Base-by-base conservation (phyloP, 768 basidiomycete species). In the Tylopilus felleus region DNA sequence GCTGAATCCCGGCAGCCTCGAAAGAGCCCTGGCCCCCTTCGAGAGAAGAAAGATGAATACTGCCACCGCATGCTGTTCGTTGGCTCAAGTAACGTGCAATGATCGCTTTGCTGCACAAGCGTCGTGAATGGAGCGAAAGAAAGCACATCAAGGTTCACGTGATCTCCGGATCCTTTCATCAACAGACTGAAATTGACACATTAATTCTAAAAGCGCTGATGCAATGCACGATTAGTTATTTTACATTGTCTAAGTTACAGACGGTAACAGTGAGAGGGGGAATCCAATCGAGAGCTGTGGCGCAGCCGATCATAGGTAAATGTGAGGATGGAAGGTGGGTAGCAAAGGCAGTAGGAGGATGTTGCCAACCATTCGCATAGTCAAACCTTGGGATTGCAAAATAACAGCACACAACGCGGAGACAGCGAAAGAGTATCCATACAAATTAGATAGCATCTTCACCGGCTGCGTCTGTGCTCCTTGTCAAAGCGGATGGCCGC, bases 1-100 rank as follows among this genome's bases (percentile, higher is more conserved):
- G 70, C 48, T 76, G 74, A 22, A 90, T 69, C 19, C 85, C 85
- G 7, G 83, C 71, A 17, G 74, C 72, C 63, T 79, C 75, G 53
- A 86, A 86, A 7, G 74, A 55, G 17, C 46, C 55, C 5, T 50
- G 53, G 22, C 53, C 60, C 1, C 2, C 25, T n/a, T 53, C 42
- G 45, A 27, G 41, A 22, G 36, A 47, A 47, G 38, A 17, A 17
- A 35, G 12, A n/a, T 12, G 25, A 40, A 17, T n/a, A 12, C 40
- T n/a, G 25, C 47, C 38, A 25, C 53, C 36, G 39, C 28, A 47
- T 6, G 40, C 51, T 47, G 63, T 63, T 39, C 57, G 64, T 46
- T 65, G 69, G 46, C 55, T 65, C 60, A 72, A 61, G 21, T 53
- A 64, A 13, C 74, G 65, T 22, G 58, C 55, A 49, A 62, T 43